phyloP scores from a whole-genome alignment of 148 eudicot species.

The Camellia granthamiana region DNA sequence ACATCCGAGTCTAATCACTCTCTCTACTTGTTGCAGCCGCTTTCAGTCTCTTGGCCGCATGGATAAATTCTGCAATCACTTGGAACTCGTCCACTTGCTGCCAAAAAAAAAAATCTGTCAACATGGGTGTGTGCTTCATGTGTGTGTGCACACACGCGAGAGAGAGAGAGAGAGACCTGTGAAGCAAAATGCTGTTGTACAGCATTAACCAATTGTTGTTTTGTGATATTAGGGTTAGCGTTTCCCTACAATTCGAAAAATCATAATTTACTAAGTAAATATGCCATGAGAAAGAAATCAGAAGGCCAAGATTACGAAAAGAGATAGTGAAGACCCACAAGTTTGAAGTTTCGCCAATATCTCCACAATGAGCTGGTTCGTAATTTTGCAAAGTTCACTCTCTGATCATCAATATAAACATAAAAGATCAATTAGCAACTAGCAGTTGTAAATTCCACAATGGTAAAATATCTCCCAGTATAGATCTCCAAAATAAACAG shows the following conservation, averaged over 20 bases:
- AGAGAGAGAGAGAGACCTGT: constrained; percentile 43
- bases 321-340: constrained; percentile 42
- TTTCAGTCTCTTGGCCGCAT: constrained; percentile 67
- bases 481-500: background rate
- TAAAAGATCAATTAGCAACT: constrained; percentile 1
- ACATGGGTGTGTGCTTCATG: too few species aligned
- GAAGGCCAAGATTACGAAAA: background rate
- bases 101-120: background rate
- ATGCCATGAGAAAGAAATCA: background rate
- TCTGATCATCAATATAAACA: constrained; percentile 36
- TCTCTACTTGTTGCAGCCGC: constrained; percentile 23
- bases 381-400: constrained; percentile 66
- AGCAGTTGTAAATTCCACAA: background rate
- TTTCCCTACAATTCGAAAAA: constrained; percentile 45
- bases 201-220: constrained; percentile 62
- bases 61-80: constrained; percentile 73
- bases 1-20: constrained; percentile 4
- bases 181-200: constrained; percentile 83
- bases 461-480: background rate
- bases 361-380: constrained; percentile 85
- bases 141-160: background rate
- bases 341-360: constrained; percentile 77
- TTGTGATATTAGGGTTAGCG: constrained; percentile 51
- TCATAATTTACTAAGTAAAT: constrained; percentile 1
- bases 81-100: constrained; percentile 84